phyloP scores from a whole-genome alignment of 257 asterid genomes.

The Solanum phureja region DNA sequence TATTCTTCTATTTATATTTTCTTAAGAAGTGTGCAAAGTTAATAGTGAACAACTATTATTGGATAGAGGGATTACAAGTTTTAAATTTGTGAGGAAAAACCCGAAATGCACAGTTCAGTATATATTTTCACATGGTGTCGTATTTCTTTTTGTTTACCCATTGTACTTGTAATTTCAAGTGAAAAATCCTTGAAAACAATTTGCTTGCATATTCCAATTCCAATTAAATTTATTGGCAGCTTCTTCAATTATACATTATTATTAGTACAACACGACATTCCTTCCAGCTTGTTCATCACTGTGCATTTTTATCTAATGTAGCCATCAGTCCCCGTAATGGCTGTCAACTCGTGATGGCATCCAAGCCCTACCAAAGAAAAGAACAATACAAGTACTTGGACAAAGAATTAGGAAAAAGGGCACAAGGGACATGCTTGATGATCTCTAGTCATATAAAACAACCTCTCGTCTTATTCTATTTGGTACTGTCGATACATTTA shows the following conservation, averaged over 20 bases:
- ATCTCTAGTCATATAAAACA: background rate
- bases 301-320: background rate
- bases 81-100: background rate
- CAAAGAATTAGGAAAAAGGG: background rate
- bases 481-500: background rate
- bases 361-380: background rate
- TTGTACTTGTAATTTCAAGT: background rate
- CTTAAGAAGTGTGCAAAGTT: too few relatives aligned
- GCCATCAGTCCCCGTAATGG: too few relatives aligned
- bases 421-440: background rate
- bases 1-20: too few relatives aligned
- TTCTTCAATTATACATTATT: background rate
- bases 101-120: background rate
- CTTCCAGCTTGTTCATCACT: background rate
- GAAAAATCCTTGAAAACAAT: background rate
- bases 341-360: background rate
- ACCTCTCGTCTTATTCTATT: too few relatives aligned
- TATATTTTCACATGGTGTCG: background rate
- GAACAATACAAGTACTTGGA: background rate
- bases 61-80: too few relatives aligned
- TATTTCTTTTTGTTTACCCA: background rate
- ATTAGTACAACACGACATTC: background rate
- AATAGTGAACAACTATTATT: too few relatives aligned
- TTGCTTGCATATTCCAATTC: background rate
- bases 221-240: too few relatives aligned